Conservation (phyloP, 371 early-diverging fungal species). For the Aphelidium insulamus region DNA sequence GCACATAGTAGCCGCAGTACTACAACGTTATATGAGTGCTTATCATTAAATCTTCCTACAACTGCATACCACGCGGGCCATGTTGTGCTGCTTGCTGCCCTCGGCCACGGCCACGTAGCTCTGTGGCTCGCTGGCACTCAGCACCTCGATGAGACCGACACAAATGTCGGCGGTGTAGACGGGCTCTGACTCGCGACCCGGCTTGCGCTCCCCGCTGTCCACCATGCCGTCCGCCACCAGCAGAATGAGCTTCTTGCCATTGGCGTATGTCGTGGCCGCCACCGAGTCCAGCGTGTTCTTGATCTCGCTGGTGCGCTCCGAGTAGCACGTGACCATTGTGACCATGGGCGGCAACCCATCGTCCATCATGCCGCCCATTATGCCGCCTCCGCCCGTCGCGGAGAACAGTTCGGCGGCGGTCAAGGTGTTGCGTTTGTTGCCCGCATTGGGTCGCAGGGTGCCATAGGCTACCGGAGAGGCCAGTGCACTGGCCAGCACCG, state of each 20-base stretch:
- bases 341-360: neutral
- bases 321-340: conserved; percentile 15
- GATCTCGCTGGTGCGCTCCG: conserved; percentile 20
- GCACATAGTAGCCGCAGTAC: conserved; percentile 3
- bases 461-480: neutral
- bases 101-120: conserved; percentile 31
- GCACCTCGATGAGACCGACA: conserved; percentile 9
- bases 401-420: too few species aligned
- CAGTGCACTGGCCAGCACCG: neutral
- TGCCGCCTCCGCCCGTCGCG: too few species aligned
- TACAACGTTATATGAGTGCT: too few species aligned
- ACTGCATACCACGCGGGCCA: conserved; percentile 19
- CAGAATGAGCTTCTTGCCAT: conserved; percentile 16
- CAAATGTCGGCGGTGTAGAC: conserved; percentile 29
- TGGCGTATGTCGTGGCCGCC: conserved; percentile 10
- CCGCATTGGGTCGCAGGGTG: too few species aligned
- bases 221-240: conserved; percentile 9
- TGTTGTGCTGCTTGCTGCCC: conserved; percentile 30
- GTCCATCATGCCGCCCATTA: too few species aligned
- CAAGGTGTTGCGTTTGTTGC: too few species aligned
- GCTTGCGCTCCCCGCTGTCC: too few species aligned
- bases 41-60: neutral
- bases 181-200: too few species aligned
- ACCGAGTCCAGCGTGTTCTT: conserved; percentile 18
- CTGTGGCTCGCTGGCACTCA: conserved; percentile 5